Base-by-base conservation (phyloP, 805 yeast genomes). In the Saturnispora dispora region DNA sequence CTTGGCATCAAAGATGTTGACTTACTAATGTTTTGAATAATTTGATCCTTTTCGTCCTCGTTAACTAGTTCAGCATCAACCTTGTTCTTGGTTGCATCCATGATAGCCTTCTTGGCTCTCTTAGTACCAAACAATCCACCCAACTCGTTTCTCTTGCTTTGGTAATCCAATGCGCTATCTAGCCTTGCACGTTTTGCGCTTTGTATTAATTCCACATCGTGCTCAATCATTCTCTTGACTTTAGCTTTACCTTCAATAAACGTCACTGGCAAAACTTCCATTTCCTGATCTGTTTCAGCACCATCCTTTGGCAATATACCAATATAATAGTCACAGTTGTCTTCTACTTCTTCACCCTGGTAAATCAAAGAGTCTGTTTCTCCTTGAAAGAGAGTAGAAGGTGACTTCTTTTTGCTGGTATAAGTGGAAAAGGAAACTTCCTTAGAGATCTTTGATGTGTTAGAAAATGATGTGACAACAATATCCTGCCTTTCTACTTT, bases 111-210 rank as follows among this genome's bases (percentile, higher is more conserved):
- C 72, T 88, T 91, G 55, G 97, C 97, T 71, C 82, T 90, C 71
- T 87, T 90, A 52, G 99, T 91, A 76, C 99, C 99, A 60, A 93
- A 93, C 3, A 93, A 95, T 69, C 88, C 91, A 63, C 99, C 99
- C 63, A 93, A 76, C 2, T 88, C 85, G 52, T 79, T 86, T 65
- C 97, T 79, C 69, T 87, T 88, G 17, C 45, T 53, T 7, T 48
- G 36, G 44, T 52, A 51, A 18, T 53, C 53, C 17, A 56, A 46
- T 15, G 50, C 49, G 15, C 42, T 32, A 1, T 47, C 42, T 5
- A 48, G 8, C 41, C 49, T 50, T 25, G 52, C 51, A 39, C 51
- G 52, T 46, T 52, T 55, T 27, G 49, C 41, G 33, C 23, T 42
- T 6, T 52, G 52, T n/a, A 44, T 46, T 22, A 55, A 43, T 48